Conservation (phyloP, 176 grass and related monocot genomes). For the Musa acuminata region DNA sequence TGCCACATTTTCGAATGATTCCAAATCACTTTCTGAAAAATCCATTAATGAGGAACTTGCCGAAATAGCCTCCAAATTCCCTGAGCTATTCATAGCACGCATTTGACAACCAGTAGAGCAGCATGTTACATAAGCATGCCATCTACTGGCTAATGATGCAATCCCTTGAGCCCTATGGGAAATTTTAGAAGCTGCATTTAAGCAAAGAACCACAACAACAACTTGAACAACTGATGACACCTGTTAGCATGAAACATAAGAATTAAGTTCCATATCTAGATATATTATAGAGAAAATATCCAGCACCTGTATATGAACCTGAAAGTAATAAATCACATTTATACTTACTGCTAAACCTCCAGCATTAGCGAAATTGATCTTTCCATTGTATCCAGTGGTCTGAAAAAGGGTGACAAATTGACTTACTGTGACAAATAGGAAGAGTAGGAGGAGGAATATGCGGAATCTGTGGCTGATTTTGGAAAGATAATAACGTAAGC, state of each 20-base stretch:
- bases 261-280: constrained; percentile 1
- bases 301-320: background rate
- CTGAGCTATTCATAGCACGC: constrained; percentile 36
- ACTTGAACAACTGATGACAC: constrained; percentile 90
- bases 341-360: constrained; percentile 86
- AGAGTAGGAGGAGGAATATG: constrained; percentile 71
- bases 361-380: constrained; percentile 70
- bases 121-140: constrained; percentile 82
- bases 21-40: constrained; percentile 64
- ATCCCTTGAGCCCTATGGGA: constrained; percentile 89
- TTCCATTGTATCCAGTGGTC: constrained; percentile 57
- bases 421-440: constrained; percentile 58
- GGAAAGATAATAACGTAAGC: constrained; percentile 58
- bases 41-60: constrained; percentile 39
- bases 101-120: constrained; percentile 28
- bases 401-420: constrained; percentile 67
- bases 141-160: constrained; percentile 65
- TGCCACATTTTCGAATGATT: constrained; percentile 54
- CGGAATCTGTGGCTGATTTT: constrained; percentile 97
- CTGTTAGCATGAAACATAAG: constrained; percentile 27
- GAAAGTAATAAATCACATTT: constrained; percentile 29
- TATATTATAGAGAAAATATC: background rate
- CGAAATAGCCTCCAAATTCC: constrained; percentile 48
- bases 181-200: constrained; percentile 82
- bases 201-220: constrained; percentile 58